Percentiles rank a stretch among this genome's conserved stretches.
These are phyloP conservation scores for Microdochium bolleyi DNA, from an alignment of 2,329 filamentous ascomycete genomes.

Conservation along the genomic window DNA sequence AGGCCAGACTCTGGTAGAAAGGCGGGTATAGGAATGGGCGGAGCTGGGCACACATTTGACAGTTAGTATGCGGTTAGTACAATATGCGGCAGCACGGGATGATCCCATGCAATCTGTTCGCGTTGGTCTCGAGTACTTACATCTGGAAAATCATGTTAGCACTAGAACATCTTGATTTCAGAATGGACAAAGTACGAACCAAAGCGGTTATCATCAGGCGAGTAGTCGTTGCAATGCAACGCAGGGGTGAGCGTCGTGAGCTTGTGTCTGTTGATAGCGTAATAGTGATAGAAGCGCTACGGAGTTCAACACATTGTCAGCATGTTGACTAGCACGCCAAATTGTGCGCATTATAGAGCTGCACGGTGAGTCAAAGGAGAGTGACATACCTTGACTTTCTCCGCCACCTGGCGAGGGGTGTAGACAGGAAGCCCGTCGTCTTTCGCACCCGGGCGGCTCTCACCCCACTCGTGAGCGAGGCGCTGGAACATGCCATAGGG, in stretches of 20 bases:
- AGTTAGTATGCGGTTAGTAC: neutral
- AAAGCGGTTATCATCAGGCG: slow-evolving; percentile 33
- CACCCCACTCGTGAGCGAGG: slow-evolving; percentile 36
- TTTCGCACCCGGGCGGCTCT: slow-evolving; percentile 15
- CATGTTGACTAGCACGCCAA: no score
- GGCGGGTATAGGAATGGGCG: slow-evolving; percentile 28
- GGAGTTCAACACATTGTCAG: neutral
- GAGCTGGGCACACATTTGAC: slow-evolving; percentile 9
- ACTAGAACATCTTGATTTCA: neutral
- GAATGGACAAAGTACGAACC: slow-evolving; percentile 6
- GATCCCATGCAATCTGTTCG: neutral
- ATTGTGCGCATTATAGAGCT: no score
- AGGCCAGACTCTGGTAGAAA: slow-evolving; percentile 24
- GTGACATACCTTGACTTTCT: slow-evolving; percentile 26
- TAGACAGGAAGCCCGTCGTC: slow-evolving; percentile 20
- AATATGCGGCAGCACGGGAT: neutral
- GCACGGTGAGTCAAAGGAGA: no score
- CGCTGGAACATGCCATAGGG: slow-evolving; percentile 38
- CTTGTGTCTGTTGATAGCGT: slow-evolving; percentile 60
- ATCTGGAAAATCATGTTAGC: neutral
- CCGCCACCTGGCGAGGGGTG: slow-evolving; percentile 31
- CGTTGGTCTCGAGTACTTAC: neutral
- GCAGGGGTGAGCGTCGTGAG: slow-evolving; percentile 53
- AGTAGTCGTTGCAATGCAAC: slow-evolving; percentile 34
- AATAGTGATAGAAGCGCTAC: slow-evolving; percentile 39